phyloP scores from a whole-genome alignment of 352 stramenopile species.

The Pythium guiyangense region DNA sequence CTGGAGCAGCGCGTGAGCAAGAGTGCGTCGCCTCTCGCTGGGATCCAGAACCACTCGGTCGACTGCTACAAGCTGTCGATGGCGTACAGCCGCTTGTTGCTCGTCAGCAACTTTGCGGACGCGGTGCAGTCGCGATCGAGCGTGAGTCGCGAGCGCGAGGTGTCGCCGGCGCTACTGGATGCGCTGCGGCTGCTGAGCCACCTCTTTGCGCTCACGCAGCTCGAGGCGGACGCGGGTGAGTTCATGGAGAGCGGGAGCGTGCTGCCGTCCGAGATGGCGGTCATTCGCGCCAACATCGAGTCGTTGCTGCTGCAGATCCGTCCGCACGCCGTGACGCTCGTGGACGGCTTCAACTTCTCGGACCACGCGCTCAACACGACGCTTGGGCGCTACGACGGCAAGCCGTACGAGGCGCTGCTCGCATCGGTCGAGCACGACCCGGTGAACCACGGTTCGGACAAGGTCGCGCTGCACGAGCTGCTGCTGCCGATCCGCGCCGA shows the following conservation, averaged over 20 bases:
- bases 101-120: slow-evolving; percentile 43
- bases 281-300: slow-evolving; percentile 50
- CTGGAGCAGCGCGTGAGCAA: slow-evolving; percentile 30
- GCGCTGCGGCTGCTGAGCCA: slow-evolving; percentile 56
- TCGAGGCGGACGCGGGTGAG: slow-evolving; percentile 54
- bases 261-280: slow-evolving; percentile 31
- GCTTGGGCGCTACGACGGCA: slow-evolving; percentile 65
- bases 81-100: slow-evolving; percentile 47
- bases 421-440: slow-evolving; percentile 54
- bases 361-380: slow-evolving; percentile 70
- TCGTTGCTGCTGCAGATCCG: slow-evolving; percentile 45
- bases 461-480: slow-evolving; percentile 59
- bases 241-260: slow-evolving; percentile 66
- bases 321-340: slow-evolving; percentile 63
- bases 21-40: slow-evolving; percentile 24
- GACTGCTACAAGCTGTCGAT: slow-evolving; percentile 57
- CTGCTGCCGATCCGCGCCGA: slow-evolving; percentile 57
- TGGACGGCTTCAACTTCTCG: slow-evolving; percentile 80
- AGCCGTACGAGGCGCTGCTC: slow-evolving; percentile 71
- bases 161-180: slow-evolving; percentile 16
- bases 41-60: slow-evolving; percentile 58
- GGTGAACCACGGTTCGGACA: slow-evolving; percentile 55
- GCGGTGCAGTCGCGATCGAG: slow-evolving; percentile 20
- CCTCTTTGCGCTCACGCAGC: slow-evolving; percentile 70
- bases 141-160: slow-evolving; percentile 27